Evolutionary conservation across 176 grass and related monocot genomes (phyloP).

Genomic region (Aegilops sharonensis): DNA sequence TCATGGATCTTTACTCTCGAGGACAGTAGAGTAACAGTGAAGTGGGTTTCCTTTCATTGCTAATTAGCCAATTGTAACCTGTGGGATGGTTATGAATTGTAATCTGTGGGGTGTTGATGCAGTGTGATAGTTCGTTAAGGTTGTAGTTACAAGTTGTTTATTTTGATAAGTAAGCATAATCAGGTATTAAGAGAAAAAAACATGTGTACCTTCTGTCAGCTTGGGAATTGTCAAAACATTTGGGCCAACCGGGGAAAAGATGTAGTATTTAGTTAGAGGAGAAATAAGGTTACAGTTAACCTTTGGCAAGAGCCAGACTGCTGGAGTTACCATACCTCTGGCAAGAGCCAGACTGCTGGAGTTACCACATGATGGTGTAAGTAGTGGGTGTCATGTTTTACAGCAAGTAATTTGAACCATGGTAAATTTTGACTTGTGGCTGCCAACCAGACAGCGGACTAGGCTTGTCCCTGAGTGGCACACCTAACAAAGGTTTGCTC

Average conservation of each 20-base stretch:
- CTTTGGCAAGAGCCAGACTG: background rate
- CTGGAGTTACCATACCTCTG: background rate
- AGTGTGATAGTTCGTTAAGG: background rate
- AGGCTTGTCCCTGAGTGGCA: background rate
- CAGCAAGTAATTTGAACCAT: slow-evolving; percentile 12
- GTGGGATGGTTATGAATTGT: background rate
- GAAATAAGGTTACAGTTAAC: background rate
- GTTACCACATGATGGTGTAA: background rate
- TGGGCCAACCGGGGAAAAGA: background rate
- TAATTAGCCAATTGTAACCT: background rate
- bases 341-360: background rate
- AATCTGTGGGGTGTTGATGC: background rate
- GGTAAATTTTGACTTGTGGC: slow-evolving; percentile 23
- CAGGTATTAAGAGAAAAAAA: background rate
- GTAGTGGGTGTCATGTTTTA: background rate
- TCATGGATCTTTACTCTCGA: background rate
- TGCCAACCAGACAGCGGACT: background rate
- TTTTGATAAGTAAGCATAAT: background rate
- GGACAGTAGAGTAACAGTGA: background rate
- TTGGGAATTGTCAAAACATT: slow-evolving; percentile 2
- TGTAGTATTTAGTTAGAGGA: background rate
- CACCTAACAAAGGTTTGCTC: slow-evolving; percentile 31
- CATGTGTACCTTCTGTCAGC: background rate
- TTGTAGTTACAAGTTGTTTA: background rate
- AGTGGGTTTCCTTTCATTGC: background rate